Evolutionary conservation across 2,329 filamentous ascomycete species (phyloP), one percentile per base, ranked within the genome.

Genomic region (Colletotrichum viniferum): DNA sequence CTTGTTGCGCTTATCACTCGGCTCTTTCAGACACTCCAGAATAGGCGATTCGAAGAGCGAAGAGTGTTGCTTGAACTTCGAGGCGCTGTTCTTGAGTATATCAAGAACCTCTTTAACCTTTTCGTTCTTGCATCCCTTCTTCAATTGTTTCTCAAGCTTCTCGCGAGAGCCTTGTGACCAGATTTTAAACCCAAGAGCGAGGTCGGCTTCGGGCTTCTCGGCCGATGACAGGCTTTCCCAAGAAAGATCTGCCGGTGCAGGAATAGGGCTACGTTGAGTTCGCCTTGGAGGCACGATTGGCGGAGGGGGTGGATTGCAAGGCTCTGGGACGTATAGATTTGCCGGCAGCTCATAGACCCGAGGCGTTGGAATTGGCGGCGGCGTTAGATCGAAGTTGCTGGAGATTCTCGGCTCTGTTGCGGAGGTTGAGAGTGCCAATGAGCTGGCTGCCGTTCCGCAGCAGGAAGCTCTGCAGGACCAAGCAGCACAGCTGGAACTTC

Each of bases 391-490:
- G 2, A 43, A n/a, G 38, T n/a, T 43, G 5, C 12, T 5, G 18
- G 38, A 43, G 38, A 0, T n/a, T n/a, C 38, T 43, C 18, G 38
- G 1, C 9, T n/a, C 18, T 0, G 38, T 1, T 12, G 9, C 18
- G n/a, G 38, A 43, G 9, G 38, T 12, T 43, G 38, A 43, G 16
- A 10, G 16, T 12, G 38, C 38, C 9, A n/a, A 43, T 6, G 9
- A n/a, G 38, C 38, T 43, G 38, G 38, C 38, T 43, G 38, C 9
- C 38, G 38, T 5, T 43, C 18, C 18, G 38, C 18, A 43, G 3
- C 38, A 43, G 38, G 9, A n/a, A n/a, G 38, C 38, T 43, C 38
- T 43, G 12, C 18, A 43, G 38, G 38, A n/a, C 18, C 38, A 6
- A 43, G 38, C 9, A n/a, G 38, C 38, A n/a, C 18, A 43, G 38